Percentiles rank a stretch among this genome's conserved stretches.
Evolutionary conservation across 2,329 filamentous ascomycete species (phyloP).

Genomic region (Albophoma yamanashiensis): DNA sequence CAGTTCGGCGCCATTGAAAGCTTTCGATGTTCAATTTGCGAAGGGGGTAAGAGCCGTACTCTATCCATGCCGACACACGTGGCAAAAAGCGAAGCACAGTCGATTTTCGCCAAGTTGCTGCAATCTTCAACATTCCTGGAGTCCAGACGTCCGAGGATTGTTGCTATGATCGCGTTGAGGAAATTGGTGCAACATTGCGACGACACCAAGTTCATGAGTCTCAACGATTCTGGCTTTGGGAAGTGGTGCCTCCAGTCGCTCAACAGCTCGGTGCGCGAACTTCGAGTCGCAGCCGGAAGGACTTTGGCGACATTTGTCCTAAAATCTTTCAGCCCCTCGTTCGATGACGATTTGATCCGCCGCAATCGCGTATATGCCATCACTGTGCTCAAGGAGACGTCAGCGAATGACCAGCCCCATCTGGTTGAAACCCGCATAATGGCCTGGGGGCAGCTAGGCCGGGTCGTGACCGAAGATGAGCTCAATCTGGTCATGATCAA

Average conservation of each 20-base stretch:
- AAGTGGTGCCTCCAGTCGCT: slow-evolving; percentile 76
- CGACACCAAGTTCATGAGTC: slow-evolving; percentile 47
- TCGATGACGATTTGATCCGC: slow-evolving; percentile 14
- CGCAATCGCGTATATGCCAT: slow-evolving; percentile 56
- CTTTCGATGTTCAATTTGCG: slow-evolving; percentile 15
- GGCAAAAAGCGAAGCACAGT: slow-evolving; percentile 27
- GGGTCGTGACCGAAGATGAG: slow-evolving; percentile 67
- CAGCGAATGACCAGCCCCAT: slow-evolving; percentile 54
- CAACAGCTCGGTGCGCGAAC: slow-evolving; percentile 73
- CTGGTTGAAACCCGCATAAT: slow-evolving; percentile 77
- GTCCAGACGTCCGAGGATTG: slow-evolving; percentile 52
- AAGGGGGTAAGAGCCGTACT: not conserved
- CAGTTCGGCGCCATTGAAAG: not conserved
- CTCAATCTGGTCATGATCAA: slow-evolving; percentile 77
- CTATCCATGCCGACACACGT: slow-evolving; percentile 1
- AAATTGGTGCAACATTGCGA: slow-evolving; percentile 58
- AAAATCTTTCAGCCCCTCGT: slow-evolving; percentile 7
- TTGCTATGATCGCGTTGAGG: slow-evolving; percentile 61
- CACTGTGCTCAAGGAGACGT: slow-evolving; percentile 60
- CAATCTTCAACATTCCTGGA: slow-evolving; percentile 34
- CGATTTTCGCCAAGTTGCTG: slow-evolving; percentile 35
- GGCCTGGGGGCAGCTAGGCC: slow-evolving; percentile 77
- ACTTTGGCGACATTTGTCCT: slow-evolving; percentile 56
- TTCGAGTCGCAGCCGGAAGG: slow-evolving; percentile 69
- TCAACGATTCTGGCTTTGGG: slow-evolving; percentile 58